phyloP scores from a whole-genome alignment of 2,329 filamentous ascomycete species.

The Acephala macrosclerotiorum region DNA sequence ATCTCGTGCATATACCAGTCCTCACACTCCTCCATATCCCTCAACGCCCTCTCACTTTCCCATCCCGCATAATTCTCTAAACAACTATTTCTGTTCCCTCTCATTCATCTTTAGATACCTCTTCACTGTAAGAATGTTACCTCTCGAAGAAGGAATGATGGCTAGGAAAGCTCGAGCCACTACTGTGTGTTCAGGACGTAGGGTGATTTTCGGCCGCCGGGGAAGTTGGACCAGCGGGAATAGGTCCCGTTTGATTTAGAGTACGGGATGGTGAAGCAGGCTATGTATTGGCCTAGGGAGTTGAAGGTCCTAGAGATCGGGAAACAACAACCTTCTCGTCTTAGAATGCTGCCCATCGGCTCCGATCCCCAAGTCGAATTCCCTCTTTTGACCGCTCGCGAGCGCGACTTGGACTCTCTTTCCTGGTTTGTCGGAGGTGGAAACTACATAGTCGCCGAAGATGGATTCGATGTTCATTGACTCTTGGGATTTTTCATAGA shows the following conservation, averaged over 20 bases:
- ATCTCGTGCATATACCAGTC: conserved; percentile 57
- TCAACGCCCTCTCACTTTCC: conserved; percentile 52
- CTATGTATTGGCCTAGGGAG: conserved; percentile 39
- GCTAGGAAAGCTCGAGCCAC: conserved; percentile 50
- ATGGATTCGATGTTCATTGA: conserved; percentile 41
- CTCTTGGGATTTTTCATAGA: conserved; percentile 44
- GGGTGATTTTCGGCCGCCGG: conserved; percentile 49
- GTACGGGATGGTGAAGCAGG: conserved; percentile 48
- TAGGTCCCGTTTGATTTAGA: conserved; percentile 44
- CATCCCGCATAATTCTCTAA: conserved; percentile 53
- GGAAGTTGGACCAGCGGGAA: conserved; percentile 47
- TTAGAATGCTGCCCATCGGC: conserved; percentile 62
- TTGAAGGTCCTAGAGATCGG: conserved; percentile 38
- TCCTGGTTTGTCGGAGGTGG: conserved; percentile 33
- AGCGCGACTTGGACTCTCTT: conserved; percentile 50
- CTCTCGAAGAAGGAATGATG: conserved; percentile 37
- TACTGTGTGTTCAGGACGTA: conserved; percentile 48
- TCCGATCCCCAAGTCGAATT: conserved; percentile 60
- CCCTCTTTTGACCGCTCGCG: conserved; percentile 49
- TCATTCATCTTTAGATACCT: conserved; percentile 31
- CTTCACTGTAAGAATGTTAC: background rate
- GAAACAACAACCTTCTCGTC: conserved; percentile 49
- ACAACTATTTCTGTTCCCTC: conserved; percentile 50
- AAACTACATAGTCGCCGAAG: conserved; percentile 43
- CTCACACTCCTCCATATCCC: conserved; percentile 46